Base-by-base conservation (phyloP, 176 grass and related monocot species). In the Oryza glumipatula region DNA sequence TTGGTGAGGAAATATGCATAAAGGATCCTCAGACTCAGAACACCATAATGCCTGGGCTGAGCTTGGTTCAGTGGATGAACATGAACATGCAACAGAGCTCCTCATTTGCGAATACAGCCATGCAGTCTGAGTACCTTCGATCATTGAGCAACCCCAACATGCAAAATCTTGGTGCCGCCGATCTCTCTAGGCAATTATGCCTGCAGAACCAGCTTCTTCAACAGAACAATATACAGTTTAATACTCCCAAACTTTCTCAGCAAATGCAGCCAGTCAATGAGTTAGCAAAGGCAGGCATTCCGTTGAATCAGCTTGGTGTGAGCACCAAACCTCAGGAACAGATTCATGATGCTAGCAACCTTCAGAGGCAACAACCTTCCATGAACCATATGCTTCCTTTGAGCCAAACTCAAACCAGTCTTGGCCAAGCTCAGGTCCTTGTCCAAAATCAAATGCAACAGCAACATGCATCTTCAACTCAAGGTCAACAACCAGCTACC, bases 21-120 rank as follows among this genome's bases (percentile, higher is more conserved):
- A 95, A 95, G 90, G 94, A 95, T 28, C 74, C 91, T 49, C 94
- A 95, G 87, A 95, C 94, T 0, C 94, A 95, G 56, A 93, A 85
- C 51, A 93, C 88, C 5, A 49, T 91, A 81, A 93, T 95, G 94
- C 94, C 94, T 67, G 94, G 94, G 32, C 80, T 95, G 82, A 95
- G 94, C 64, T 87, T 95, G 70, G 94, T 95, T 82, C 94, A 95
- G 63, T 95, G 94, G 94, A 95, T 95, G 94, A 95, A 89, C 80
- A 93, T 95, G 88, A 95, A 91, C 67, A 90, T 95, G 90, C 94
- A 95, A 67, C 90, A 95, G 78, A 91, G 84, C 74, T 88, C 93
- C 33, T 88, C 93, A 13, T 86, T 94, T 70, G 81, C 32, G 22
- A 92, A 88, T 84, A 84, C 87, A 26, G 75, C 90, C 23, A 88